Evolutionary conservation across 352 stramenopile species (phyloP).

Genomic region (Blastocystis hominis): DNA sequence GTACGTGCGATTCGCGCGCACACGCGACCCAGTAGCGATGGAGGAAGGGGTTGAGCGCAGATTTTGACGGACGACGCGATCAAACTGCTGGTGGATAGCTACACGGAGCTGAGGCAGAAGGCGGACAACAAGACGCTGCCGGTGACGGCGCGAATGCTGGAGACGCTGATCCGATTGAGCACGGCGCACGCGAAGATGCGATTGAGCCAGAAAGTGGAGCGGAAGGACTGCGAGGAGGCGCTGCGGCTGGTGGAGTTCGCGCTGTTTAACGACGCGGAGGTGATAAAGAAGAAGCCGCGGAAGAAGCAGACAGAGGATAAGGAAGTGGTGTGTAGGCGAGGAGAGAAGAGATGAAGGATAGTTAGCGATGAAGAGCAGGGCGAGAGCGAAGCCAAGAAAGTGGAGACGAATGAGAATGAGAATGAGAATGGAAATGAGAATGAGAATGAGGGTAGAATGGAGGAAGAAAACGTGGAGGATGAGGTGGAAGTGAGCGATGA

Average conservation of each 20-base stretch:
- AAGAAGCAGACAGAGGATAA: constrained; percentile 44
- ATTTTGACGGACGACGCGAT: constrained; percentile 71
- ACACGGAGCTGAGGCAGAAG: constrained; percentile 88
- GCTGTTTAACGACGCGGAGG: constrained; percentile 82
- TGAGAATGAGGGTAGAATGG: not conserved
- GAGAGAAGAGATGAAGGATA: not conserved
- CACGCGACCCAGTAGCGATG: constrained; percentile 33
- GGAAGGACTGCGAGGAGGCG: constrained; percentile 68
- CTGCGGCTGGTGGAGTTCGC: constrained; percentile 93
- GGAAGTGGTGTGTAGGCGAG: not conserved
- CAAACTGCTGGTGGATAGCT: constrained; percentile 87
- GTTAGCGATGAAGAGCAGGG: constrained; percentile 36
- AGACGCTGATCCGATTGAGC: constrained; percentile 96
- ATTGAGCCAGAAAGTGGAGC: constrained; percentile 76
- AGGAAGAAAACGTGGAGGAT: not conserved
- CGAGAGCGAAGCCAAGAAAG: not conserved
- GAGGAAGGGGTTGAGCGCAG: constrained; percentile 62
- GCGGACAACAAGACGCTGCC: constrained; percentile 83
- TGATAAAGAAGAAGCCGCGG: not conserved
- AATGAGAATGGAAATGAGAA: not conserved
- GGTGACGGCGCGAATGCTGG: constrained; percentile 91
- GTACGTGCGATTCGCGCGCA: constrained; percentile 98
- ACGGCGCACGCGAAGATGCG: constrained; percentile 91
- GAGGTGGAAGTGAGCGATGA: constrained; percentile 20
- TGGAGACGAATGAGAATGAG: not conserved